A percentile compares a stretch with the other conserved stretches of the same genome.
These are phyloP conservation scores for Pseudogymnoascus sp. DNA, from an alignment of 2,329 filamentous ascomycete species.

Conservation along the genomic window DNA sequence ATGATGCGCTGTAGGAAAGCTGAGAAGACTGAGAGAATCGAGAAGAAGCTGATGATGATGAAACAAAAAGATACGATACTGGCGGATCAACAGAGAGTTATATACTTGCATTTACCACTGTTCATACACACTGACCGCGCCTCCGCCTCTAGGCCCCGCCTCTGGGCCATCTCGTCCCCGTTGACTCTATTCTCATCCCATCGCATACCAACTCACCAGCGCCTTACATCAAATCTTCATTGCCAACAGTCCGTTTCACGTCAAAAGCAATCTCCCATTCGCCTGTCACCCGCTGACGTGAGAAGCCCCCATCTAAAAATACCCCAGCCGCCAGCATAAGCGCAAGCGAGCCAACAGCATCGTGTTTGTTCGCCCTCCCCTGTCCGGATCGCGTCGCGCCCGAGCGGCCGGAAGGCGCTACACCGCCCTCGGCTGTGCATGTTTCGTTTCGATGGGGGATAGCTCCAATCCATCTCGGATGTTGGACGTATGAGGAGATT, in stretches of 20 bases:
- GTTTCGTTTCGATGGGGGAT: background rate
- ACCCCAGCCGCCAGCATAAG: background rate
- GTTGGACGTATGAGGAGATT: constrained; percentile 1
- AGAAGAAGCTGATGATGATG: background rate
- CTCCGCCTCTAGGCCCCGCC: background rate
- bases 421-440: background rate
- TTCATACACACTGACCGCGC: background rate
- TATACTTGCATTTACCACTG: background rate
- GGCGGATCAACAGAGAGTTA: background rate
- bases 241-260: background rate
- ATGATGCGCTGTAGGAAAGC: background rate
- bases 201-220: background rate
- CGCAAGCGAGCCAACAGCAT: background rate
- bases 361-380: background rate
- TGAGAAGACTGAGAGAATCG: background rate
- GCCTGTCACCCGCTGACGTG: background rate
- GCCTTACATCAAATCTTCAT: background rate
- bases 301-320: background rate
- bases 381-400: background rate
- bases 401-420: background rate
- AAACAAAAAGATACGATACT: background rate
- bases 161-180: background rate
- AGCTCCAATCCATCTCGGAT: background rate
- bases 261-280: background rate
- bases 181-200: constrained; percentile 4